Conservation (phyloP, 108 stramenopile genomes). For the Phaeodactylum tricornutum region DNA sequence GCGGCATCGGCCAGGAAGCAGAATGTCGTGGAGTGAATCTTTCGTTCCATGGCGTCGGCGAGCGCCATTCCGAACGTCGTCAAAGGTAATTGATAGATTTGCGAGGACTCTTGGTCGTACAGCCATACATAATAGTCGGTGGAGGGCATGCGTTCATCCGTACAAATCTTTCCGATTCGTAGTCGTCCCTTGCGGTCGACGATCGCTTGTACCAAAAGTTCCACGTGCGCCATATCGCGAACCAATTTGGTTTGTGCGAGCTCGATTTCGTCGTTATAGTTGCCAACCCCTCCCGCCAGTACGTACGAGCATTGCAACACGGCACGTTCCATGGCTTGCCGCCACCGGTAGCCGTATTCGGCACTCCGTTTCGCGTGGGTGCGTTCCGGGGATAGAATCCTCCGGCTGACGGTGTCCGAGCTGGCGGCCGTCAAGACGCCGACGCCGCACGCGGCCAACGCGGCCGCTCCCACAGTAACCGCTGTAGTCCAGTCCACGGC, state of each 20-base stretch:
- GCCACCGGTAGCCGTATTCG: conserved; percentile 30
- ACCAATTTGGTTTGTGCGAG: not conserved
- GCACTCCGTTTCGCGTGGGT: conserved; percentile 28
- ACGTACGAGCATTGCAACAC: conserved; percentile 19
- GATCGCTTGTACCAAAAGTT: conserved; percentile 1
- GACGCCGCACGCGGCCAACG: conserved; percentile 13
- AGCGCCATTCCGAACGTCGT: conserved; percentile 41
- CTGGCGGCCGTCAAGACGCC: conserved; percentile 20
- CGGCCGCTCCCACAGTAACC: too few relatives aligned
- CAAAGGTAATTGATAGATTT: conserved; percentile 35
- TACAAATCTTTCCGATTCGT: conserved; percentile 3
- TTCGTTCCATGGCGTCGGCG: conserved; percentile 43
- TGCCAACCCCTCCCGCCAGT: conserved; percentile 4
- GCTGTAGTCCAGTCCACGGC: too few relatives aligned
- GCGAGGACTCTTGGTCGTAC: not conserved
- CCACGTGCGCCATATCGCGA: not conserved
- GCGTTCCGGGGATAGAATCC: conserved; percentile 16
- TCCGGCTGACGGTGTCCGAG: conserved; percentile 25
- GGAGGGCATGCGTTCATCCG: not conserved
- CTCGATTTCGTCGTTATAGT: conserved; percentile 6
- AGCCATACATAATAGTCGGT: not conserved
- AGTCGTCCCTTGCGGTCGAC: not conserved
- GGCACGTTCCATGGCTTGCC: conserved; percentile 21
- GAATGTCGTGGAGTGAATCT: conserved; percentile 21
- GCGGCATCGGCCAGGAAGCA: conserved; percentile 80